Base-by-base conservation (phyloP, 192 early-diverging fungal genomes). In the Coemansia asiatica region DNA sequence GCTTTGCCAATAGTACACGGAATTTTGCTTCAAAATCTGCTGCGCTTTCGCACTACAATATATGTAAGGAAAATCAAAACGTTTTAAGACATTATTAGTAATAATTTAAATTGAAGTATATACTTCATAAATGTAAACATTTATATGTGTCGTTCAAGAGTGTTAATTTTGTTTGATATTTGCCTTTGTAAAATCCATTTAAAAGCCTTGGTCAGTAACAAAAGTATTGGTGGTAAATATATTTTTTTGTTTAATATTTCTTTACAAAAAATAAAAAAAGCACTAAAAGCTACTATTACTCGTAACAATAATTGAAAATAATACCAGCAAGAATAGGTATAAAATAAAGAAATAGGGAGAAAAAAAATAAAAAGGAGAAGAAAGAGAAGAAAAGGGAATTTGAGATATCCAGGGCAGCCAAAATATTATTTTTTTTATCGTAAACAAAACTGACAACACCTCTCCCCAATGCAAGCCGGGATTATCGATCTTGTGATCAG, bases 161-260 rank as follows among this genome's bases (percentile, higher is more conserved):
- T 36, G 40, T 44, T 44, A 10, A 36, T 44, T 10, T 44, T 44
- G 16, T 44, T 19, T 48, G 4, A 22, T 8, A 40, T 61, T 56
- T 80, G 67, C 78, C 78, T 75, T 81, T 40, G 68, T 81, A 55
- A 63, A 81, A 59, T 81, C 74, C 78, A 81, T 81, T 58, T 51
- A 53, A 7, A 40, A 38, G 56, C 48, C 53, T 15, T 6, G 49
- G 44, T 9, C 19, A 21, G 28, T 4, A 40, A 31, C 3, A 44
- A 19, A 50, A 7, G n/a, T 54, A 44, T 44, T 12, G 35, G 35
- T 44, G 40, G 40, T 3, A 44, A 44, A 44, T 44, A 18, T 44
- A 18, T 6, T 13, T 44, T 44, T 44, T 44, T 13, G 12, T 44
- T 44, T 44, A 4, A 44, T 36, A 23, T 40, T 68, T 29, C 9